Conservation (phyloP, 1,284 basidiomycete species). For the Tylopilus sp. region DNA sequence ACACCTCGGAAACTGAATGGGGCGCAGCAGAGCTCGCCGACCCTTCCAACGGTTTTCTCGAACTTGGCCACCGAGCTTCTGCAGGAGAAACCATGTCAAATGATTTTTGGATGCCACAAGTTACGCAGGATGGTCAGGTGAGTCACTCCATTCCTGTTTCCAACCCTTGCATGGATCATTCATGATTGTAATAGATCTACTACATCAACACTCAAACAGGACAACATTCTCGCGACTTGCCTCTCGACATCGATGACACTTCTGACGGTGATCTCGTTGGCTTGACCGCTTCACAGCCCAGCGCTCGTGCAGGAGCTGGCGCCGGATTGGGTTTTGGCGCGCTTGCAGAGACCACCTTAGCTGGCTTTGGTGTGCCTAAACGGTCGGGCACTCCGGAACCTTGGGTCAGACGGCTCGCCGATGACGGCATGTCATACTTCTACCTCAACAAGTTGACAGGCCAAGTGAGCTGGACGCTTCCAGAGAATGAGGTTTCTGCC, state of each 20-base stretch:
- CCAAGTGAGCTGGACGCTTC: constrained; percentile 63
- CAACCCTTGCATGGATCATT: constrained; percentile 1
- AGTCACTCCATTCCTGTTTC: constrained; percentile 24
- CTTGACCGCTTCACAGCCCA: constrained; percentile 50
- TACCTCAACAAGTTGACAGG: constrained; percentile 75
- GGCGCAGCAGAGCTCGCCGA: constrained; percentile 13
- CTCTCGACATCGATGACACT: constrained; percentile 61
- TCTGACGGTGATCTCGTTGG: constrained; percentile 59
- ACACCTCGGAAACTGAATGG: constrained; percentile 28
- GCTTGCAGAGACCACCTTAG: constrained; percentile 29
- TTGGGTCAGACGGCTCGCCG: constrained; percentile 76
- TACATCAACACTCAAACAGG: constrained; percentile 93
- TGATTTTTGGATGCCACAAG: constrained; percentile 79
- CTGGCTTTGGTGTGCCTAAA: constrained; percentile 59
- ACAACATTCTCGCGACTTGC: constrained; percentile 81
- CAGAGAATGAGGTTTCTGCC: constrained; percentile 36
- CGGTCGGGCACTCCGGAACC: constrained; percentile 65
- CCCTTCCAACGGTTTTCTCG: constrained; percentile 26
- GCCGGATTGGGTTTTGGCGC: constrained; percentile 46
- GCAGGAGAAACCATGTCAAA: constrained; percentile 44
- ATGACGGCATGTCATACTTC: constrained; percentile 82
- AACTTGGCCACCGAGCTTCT: constrained; percentile 14
- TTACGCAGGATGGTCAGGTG: constrained; percentile 71
- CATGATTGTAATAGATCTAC: constrained; percentile 61
- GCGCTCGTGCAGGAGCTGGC: constrained; percentile 52